These are phyloP conservation scores for Cardamine resedifolia DNA, from an alignment of 345 rosid species.

Conservation along the genomic window DNA sequence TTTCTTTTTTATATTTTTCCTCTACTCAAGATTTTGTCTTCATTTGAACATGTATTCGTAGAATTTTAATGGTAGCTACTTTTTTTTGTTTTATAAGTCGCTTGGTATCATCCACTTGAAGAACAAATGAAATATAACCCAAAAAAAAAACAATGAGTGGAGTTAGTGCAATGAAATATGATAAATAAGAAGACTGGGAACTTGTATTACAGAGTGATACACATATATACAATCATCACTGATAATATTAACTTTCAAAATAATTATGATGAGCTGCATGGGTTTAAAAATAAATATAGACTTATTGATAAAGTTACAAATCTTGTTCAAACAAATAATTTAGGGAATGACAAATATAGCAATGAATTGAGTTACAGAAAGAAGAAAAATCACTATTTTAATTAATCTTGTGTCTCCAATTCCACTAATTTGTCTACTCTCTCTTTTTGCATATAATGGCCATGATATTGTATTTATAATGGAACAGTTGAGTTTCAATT, in stretches of 20 bases:
- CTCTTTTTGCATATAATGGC: conserved; percentile 13
- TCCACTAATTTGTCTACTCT: conserved; percentile 11
- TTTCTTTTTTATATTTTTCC: not conserved
- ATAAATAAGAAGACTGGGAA: not conserved
- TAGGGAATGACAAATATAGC: not conserved
- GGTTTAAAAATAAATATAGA: not conserved
- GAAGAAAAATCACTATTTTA: not conserved
- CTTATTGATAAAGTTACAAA: not conserved
- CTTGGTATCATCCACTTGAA: not conserved
- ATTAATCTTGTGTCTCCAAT: not conserved
- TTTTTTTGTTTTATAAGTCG: not conserved
- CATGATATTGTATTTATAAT: conserved; percentile 21
- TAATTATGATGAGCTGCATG: conserved; percentile 8
- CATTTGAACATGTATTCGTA: conserved; percentile 27
- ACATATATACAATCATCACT: not conserved
- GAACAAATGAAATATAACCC: not conserved
- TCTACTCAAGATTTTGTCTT: conserved; percentile 32
- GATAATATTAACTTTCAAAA: not conserved
- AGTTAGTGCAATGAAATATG: conserved; percentile 14
- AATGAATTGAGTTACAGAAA: not conserved
- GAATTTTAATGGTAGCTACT: not conserved
- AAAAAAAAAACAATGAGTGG: not conserved
- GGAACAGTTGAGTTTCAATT: conserved; percentile 31
- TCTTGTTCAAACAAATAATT: not conserved
- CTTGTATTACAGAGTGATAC: not conserved